A percentile compares a stretch with the other conserved stretches of the same genome.
Conservation (phyloP, 2,329 filamentous ascomycete species). For the Botrytis aclada region DNA sequence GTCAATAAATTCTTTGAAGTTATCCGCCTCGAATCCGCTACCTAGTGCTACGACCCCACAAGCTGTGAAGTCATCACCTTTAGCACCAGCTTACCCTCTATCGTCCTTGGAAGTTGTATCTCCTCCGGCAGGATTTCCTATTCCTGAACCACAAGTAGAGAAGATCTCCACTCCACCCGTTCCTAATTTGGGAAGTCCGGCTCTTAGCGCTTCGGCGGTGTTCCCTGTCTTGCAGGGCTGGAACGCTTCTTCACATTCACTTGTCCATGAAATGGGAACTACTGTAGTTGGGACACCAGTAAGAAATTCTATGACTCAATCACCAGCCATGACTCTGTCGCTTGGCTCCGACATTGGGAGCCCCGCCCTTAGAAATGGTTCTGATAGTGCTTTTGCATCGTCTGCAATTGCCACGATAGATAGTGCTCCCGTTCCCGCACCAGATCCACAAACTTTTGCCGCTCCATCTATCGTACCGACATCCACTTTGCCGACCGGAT, state of each 20-base stretch:
- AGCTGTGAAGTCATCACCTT: not conserved
- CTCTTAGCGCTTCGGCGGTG: not conserved
- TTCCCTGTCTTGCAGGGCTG: not conserved
- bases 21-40: not conserved
- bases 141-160: not conserved
- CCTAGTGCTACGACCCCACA: conserved; percentile 3
- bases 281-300: not conserved
- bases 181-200: not conserved
- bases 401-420: not conserved
- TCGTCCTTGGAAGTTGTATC: not conserved
- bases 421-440: not conserved
- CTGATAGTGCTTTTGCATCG: not conserved
- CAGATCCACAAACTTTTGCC: not conserved
- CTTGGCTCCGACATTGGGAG: not conserved
- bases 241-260: conserved; percentile 5
- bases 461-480: not conserved
- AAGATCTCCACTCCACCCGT: not conserved
- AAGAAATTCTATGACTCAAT: not conserved
- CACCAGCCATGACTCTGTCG: conserved; percentile 2
- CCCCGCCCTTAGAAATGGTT: conserved; percentile 3
- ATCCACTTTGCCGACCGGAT: not conserved
- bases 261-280: not conserved
- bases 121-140: not conserved
- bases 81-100: not conserved
- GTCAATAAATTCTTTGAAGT: conserved; percentile 7